A percentile compares a stretch with the other conserved stretches of the same genome.
phyloP scores from a whole-genome alignment of 2,329 filamentous ascomycete genomes.

The Alternaria postmessia region DNA sequence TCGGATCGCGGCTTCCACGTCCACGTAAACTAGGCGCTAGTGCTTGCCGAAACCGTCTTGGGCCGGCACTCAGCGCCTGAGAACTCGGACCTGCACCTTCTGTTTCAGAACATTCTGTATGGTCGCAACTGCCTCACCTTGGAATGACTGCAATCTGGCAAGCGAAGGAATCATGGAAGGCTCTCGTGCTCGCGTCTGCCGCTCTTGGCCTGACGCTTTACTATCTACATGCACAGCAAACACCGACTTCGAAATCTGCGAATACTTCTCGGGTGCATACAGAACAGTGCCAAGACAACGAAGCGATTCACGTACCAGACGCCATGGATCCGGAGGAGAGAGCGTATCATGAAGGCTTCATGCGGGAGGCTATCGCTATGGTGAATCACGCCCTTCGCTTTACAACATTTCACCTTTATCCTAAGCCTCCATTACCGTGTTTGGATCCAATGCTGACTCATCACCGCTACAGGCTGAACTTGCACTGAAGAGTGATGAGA shows the following conservation, averaged over 20 bases:
- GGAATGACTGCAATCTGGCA: conserved; percentile 11
- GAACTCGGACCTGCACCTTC: conserved; percentile 32
- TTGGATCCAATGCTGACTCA: conserved; percentile 30
- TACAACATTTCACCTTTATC: conserved; percentile 5
- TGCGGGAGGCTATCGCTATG: conserved; percentile 87
- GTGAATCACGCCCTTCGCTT: conserved; percentile 56
- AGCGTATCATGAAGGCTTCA: conserved; percentile 70
- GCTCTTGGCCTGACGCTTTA: conserved; percentile 34
- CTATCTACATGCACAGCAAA: conserved; percentile 21
- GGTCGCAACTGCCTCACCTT: conserved; percentile 29
- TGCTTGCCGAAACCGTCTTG: conserved; percentile 39
- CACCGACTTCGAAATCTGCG: conserved; percentile 16
- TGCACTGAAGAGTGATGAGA: conserved; percentile 84
- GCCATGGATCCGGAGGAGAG: conserved; percentile 50
- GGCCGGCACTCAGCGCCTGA: conserved; percentile 22
- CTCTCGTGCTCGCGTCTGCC: conserved; percentile 29
- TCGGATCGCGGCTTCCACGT: conserved; percentile 39
- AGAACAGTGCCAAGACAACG: conserved; percentile 37
- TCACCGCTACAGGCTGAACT: conserved; percentile 72
- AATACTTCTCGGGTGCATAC: conserved; percentile 17
- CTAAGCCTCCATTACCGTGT: background rate
- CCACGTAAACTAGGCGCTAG: conserved; percentile 41
- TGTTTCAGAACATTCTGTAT: conserved; percentile 27
- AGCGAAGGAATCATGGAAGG: conserved; percentile 32
- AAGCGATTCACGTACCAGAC: conserved; percentile 34